A percentile compares a stretch with the other conserved stretches of the same genome.
Evolutionary conservation across 2,329 filamentous ascomycete genomes (phyloP).

Genomic region (Aureobasidium sp.): DNA sequence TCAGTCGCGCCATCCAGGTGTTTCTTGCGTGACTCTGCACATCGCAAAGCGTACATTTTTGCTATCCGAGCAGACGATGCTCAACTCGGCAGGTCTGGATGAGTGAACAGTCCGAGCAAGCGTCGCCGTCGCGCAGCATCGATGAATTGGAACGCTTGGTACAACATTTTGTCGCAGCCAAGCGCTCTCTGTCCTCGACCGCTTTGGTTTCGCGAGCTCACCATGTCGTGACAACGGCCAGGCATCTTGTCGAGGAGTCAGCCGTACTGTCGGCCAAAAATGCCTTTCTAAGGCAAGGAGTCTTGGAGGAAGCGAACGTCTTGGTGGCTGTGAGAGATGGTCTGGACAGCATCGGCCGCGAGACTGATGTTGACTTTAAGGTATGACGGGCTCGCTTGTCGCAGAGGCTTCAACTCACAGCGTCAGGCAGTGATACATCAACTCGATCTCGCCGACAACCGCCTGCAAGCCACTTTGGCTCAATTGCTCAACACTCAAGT

Average conservation of each 20-base stretch:
- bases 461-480: conserved; percentile 58
- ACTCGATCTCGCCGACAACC: conserved; percentile 58
- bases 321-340: conserved; percentile 36
- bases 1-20: conserved; percentile 2
- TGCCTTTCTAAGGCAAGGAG: conserved; percentile 31
- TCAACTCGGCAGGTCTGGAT: neutral
- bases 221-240: conserved; percentile 70
- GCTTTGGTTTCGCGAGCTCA: conserved; percentile 71
- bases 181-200: conserved; percentile 78
- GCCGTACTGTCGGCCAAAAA: conserved; percentile 56
- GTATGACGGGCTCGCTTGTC: conserved; percentile 15
- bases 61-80: neutral
- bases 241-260: conserved; percentile 67
- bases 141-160: conserved; percentile 66
- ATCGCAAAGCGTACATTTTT: neutral
- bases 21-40: conserved; percentile 1
- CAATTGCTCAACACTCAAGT: conserved; percentile 57
- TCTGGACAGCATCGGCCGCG: conserved; percentile 32
- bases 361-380: conserved; percentile 37
- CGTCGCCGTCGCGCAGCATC: conserved; percentile 34
- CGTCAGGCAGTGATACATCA: conserved; percentile 47
- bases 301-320: conserved; percentile 36
- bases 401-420: neutral
- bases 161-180: conserved; percentile 74
- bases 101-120: conserved; percentile 26